Evolutionary conservation across 805 yeast species (phyloP), one percentile per base, ranked within the genome.

Genomic region (Aciculoconidium aculeatum): DNA sequence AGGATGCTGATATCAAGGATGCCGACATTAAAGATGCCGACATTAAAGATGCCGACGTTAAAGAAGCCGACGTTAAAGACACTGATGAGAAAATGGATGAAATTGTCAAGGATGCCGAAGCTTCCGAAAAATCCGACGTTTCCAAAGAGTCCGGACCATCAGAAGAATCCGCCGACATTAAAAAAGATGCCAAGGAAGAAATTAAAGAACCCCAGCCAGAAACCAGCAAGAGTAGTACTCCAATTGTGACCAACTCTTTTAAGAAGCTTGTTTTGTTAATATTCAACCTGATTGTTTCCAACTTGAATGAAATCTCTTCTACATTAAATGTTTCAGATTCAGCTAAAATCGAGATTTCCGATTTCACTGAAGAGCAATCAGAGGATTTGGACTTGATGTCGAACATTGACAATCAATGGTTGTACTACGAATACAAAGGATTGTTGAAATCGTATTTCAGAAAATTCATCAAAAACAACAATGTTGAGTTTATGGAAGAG

Each of bases 401-500:
- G 3, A 49, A 40, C 15, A 47, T 53, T 19, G 67, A 64, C 40
- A 32, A 39, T 17, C 65, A 62, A 33, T 64, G 70, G 70, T 44
- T 63, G 21, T 58, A 51, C 37, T 64, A 52, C 39, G 69, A 64
- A 31, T 64, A 64, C 44, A 41, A 51, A 28, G 67, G 69, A 0
- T 52, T 64, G 38, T 50, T 62, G 41, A 64, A 64, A 38, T 44
- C 58, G 7, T 61, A 58, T 39, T 46, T 56, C 22, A 48, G 67
- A 41, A 52, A 51, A 37, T 60, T 30, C 19, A 31, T 47, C 26
- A 34, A 36, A 27, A 40, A 40, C 24, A 35, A 39, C 11, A 15
- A 32, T 7, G 31, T 33, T 7, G 37, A 34, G 17, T 39, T 37
- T 16, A 18, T 39, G 20, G 43, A 40, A 9, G 46, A 43, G n/a